Evolutionary conservation across 2,329 filamentous ascomycete genomes (phyloP).

Genomic region (Nigrospora osmanthi): DNA sequence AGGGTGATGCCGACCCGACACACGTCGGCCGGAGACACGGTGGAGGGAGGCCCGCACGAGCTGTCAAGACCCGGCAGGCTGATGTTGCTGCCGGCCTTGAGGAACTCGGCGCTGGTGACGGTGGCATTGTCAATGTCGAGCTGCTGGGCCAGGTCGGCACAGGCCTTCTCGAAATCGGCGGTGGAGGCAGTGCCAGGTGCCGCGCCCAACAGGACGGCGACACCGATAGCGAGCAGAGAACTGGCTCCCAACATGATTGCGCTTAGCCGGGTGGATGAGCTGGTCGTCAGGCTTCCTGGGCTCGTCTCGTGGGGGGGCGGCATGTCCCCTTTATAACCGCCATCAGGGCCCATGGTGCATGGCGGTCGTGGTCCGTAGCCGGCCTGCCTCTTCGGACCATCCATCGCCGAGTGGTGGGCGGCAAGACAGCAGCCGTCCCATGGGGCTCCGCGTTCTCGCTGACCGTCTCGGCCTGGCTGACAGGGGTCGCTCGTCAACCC

Average conservation of each 20-base stretch:
- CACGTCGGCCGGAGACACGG: slow-evolving; percentile 10
- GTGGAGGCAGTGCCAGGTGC: not conserved
- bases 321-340: no score
- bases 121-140: slow-evolving; percentile 23
- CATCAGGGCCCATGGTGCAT: no score
- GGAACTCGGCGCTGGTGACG: slow-evolving; percentile 25
- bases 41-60: slow-evolving; percentile 17
- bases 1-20: slow-evolving; percentile 13
- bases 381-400: no score
- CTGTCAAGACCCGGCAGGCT: slow-evolving; percentile 26
- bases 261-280: not conserved
- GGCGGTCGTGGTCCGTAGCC: no score
- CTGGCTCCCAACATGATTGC: not conserved
- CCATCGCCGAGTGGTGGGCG: no score
- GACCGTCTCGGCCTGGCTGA: no score
- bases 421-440: no score
- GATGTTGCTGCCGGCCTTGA: slow-evolving; percentile 30
- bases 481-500: no score
- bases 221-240: not conserved
- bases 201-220: not conserved
- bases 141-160: slow-evolving; percentile 16
- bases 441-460: no score
- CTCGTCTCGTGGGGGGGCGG: no score
- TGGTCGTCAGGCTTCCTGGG: no score
- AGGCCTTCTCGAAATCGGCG: slow-evolving; percentile 4